Conservation (phyloP, 352 stramenopile species). For the Phytophthora megakarya region DNA sequence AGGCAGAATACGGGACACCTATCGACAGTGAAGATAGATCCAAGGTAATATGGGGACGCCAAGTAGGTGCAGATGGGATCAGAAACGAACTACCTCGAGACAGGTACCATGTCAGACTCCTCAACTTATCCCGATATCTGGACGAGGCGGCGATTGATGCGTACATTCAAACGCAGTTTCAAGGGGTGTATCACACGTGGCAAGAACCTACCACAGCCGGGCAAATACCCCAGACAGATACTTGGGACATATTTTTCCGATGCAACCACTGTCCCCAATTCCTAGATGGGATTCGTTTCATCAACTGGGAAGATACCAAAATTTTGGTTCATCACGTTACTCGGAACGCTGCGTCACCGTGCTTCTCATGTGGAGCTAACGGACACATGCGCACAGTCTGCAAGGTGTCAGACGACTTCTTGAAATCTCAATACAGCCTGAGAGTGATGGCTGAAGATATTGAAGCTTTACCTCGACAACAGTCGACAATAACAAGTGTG, state of each 20-base stretch:
- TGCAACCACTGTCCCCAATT: background rate
- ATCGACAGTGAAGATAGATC: background rate
- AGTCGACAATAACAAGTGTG: background rate
- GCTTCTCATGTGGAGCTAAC: background rate
- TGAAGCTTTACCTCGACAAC: too few species aligned
- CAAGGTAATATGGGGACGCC: background rate
- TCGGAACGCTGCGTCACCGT: background rate
- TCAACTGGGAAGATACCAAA: conserved; percentile 1
- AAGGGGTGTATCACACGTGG: background rate
- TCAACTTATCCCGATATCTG: background rate
- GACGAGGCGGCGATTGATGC: background rate
- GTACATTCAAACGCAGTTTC: background rate
- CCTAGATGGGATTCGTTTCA: background rate
- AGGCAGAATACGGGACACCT: too few species aligned
- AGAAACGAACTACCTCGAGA: background rate
- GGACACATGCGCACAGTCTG: background rate
- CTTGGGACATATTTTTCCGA: conserved; percentile 4
- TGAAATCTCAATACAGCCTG: background rate
- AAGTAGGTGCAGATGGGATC: conserved; percentile 5
- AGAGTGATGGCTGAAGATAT: background rate
- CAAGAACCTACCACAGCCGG: conserved; percentile 2
- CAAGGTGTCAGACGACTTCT: background rate
- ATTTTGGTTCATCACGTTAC: conserved; percentile 6
- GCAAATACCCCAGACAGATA: background rate
- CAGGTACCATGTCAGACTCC: conserved; percentile 1